Conservation (phyloP, 495 filamentous ascomycete species). For the Arthonia radiata region DNA sequence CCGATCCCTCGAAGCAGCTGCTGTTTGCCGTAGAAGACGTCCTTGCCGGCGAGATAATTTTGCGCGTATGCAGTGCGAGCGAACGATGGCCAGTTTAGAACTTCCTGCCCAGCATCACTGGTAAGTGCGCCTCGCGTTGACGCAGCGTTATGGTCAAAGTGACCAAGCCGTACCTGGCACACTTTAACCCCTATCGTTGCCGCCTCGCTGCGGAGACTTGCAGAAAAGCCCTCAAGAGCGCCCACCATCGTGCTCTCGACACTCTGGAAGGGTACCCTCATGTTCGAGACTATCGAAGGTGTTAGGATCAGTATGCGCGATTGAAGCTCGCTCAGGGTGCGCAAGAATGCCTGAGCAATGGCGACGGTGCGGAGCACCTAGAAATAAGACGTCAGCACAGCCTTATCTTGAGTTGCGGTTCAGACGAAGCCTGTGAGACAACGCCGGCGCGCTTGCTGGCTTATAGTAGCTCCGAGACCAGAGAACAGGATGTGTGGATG, state of each 20-base stretch:
- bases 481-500: too few species aligned
- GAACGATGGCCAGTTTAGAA: slow-evolving; percentile 36
- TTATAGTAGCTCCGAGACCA: too few species aligned
- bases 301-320: slow-evolving; percentile 51
- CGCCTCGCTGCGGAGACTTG: slow-evolving; percentile 55
- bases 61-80: slow-evolving; percentile 26
- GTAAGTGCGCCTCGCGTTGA: slow-evolving; percentile 8
- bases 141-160: slow-evolving; percentile 37
- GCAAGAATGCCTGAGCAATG: slow-evolving; percentile 65
- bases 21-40: slow-evolving; percentile 17
- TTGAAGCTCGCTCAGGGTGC: slow-evolving; percentile 35
- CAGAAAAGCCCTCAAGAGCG: slow-evolving; percentile 56
- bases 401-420: too few species aligned
- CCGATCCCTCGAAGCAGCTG: slow-evolving; percentile 17
- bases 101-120: slow-evolving; percentile 27
- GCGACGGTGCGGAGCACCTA: slow-evolving; percentile 83
- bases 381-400: too few species aligned
- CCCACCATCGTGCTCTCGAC: slow-evolving; percentile 57
- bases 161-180: slow-evolving; percentile 65
- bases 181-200: slow-evolving; percentile 44
- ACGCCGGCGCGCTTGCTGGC: too few species aligned
- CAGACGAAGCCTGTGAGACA: too few species aligned
- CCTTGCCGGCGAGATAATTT: slow-evolving; percentile 28
- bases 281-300: slow-evolving; percentile 57
- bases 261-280: slow-evolving; percentile 62